Percentiles rank a stretch among this genome's conserved stretches.
These are phyloP conservation scores for Hamiltosporidium tvaerminnensis DNA, from an alignment of 371 early-diverging fungal species.

Conservation along the genomic window DNA sequence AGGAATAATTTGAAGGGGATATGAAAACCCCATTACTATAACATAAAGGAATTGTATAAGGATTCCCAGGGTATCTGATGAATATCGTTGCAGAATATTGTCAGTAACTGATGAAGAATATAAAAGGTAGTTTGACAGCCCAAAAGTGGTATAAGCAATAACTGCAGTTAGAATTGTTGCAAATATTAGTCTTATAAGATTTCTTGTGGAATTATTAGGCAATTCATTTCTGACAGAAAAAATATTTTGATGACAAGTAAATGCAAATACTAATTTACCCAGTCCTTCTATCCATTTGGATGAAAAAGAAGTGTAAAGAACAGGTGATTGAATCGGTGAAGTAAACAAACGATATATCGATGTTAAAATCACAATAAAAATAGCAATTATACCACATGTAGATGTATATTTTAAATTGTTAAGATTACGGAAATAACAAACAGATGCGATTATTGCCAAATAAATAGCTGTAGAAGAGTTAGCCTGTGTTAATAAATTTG, in stretches of 20 bases:
- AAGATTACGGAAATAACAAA: conserved; percentile 58
- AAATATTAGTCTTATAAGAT: conserved; percentile 58
- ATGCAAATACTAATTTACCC: conserved; percentile 95
- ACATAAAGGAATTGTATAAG: conserved; percentile 71
- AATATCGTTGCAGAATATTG: conserved; percentile 62
- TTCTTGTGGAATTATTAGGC: conserved; percentile 26
- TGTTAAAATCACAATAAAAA: conserved; percentile 67
- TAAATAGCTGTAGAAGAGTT: conserved; percentile 26
- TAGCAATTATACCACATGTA: conserved; percentile 67
- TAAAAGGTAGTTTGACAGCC: conserved; percentile 73
- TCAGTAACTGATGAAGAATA: conserved; percentile 69
- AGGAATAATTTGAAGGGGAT: conserved; percentile 88
- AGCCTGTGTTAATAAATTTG: conserved; percentile 1
- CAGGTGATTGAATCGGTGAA: conserved; percentile 49
- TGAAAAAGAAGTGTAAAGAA: conserved; percentile 54
- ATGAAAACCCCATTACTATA: conserved; percentile 71
- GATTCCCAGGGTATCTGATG: conserved; percentile 31
- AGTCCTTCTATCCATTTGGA: conserved; percentile 62
- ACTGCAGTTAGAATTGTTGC: conserved; percentile 62
- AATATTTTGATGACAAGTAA: conserved; percentile 81
- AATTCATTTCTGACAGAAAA: conserved; percentile 43
- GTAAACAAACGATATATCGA: conserved; percentile 63
- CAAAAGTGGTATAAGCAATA: conserved; percentile 68
- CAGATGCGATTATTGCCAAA: conserved; percentile 31
- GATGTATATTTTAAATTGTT: conserved; percentile 84